phyloP scores from a whole-genome alignment of 2,329 filamentous ascomycete species.

The Diaporthe vaccinii region DNA sequence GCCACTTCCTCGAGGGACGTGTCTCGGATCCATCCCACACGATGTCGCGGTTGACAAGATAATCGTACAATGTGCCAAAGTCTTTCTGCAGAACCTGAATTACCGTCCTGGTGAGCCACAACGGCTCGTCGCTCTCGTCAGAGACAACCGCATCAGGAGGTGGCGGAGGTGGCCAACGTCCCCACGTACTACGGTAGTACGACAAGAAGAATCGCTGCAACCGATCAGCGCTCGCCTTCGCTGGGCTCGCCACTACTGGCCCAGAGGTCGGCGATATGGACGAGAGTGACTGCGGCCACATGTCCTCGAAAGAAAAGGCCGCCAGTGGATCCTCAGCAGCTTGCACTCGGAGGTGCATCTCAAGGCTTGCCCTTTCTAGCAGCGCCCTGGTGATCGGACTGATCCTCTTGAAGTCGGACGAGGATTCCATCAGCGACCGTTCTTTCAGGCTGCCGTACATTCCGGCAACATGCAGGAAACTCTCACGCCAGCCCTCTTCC shows the following conservation, averaged over 20 bases:
- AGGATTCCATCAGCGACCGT: constrained; percentile 56
- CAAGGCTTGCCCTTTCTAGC: constrained; percentile 71
- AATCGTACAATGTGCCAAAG: constrained; percentile 78
- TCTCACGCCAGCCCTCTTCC: constrained; percentile 77
- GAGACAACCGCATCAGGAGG: constrained; percentile 38
- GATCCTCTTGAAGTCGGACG: constrained; percentile 69
- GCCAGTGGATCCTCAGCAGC: constrained; percentile 72
- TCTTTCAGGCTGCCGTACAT: constrained; percentile 62
- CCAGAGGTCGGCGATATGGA: constrained; percentile 48
- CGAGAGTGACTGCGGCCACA: constrained; percentile 65
- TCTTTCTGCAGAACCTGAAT: constrained; percentile 72
- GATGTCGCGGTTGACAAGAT: constrained; percentile 76
- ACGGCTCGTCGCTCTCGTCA: constrained; percentile 56
- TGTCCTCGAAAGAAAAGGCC: constrained; percentile 71
- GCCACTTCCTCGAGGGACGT: constrained; percentile 73
- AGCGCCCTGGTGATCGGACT: constrained; percentile 74
- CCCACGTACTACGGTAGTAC: constrained; percentile 68
- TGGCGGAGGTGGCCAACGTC: constrained; percentile 71
- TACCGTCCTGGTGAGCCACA: constrained; percentile 73
- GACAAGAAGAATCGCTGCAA: constrained; percentile 71
- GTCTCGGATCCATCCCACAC: constrained; percentile 75
- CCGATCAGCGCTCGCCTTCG: constrained; percentile 69
- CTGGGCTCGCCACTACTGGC: constrained; percentile 51
- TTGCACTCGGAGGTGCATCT: constrained; percentile 73
- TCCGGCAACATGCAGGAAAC: constrained; percentile 76